Evolutionary conservation across 441 rosid species (phyloP), one percentile per base, ranked within the genome.

Genomic region (Manihot esculenta): DNA sequence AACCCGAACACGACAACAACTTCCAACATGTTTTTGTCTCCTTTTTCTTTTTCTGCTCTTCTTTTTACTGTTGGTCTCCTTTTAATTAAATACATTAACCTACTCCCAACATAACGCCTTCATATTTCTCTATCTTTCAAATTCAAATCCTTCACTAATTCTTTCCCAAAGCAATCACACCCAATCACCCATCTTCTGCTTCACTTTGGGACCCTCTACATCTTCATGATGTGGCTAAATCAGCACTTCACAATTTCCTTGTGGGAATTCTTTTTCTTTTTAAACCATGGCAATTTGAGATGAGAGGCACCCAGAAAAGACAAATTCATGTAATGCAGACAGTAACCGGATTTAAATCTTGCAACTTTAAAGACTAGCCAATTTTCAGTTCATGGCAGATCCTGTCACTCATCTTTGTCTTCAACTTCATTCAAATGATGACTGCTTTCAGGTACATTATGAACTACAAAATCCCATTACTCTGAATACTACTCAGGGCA

Each of bases 81-180:
- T 30, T 4, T 30, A 30, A 30, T 1, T 30, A 30, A 30, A 30
- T n/a, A n/a, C n/a, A n/a, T n/a, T n/a, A n/a, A n/a, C n/a, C n/a
- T n/a, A n/a, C n/a, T n/a, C n/a, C 33, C 33, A 30, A 30, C 33
- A 4, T 1, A 30, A 30, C 33, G 33, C 33, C 33, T 30, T 30
- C 33, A 30, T 30, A 30, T 30, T 30, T 30, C 33, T 30, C n/a
- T n/a, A 4, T 30, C 33, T 30, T 1, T 30, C 33, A 30, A 30
- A 30, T 30, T 30, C 33, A 30, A 30, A 30, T 30, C 1, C 33
- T 30, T 30, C 33, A 30, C 33, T 55, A 12, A 24, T 23, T 23
- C 60, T 55, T 55, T 55, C 60, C 60, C 60, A 11, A 55, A 55
- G 18, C 60, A 24, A 55, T 55, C 60, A 11, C 33, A 10, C 24